Evolutionary conservation across 257 asterid species (phyloP).

Genomic region (Solanum microdontum): DNA sequence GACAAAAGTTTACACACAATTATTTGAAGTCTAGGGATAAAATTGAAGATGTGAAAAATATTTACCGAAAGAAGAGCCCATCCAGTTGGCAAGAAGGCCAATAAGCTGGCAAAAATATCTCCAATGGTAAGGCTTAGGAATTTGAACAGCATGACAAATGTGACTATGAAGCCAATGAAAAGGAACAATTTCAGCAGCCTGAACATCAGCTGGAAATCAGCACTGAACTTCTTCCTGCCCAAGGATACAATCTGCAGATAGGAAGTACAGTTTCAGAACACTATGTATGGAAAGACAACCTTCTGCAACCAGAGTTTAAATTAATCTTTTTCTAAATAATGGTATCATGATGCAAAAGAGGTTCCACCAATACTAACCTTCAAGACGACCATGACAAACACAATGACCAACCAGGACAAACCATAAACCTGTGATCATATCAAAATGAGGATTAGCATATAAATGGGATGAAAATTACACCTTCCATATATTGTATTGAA

Average conservation of each 20-base stretch:
- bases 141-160: conserved; percentile 35
- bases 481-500: background rate
- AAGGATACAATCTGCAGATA: conserved; percentile 61
- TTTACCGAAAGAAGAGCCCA: conserved; percentile 79
- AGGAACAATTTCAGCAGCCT: conserved; percentile 67
- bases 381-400: conserved; percentile 56
- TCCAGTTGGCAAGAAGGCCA: conserved; percentile 87
- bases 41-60: background rate
- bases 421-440: conserved; percentile 57
- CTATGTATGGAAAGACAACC: background rate
- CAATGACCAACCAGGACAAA: conserved; percentile 82
- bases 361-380: conserved; percentile 32
- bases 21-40: background rate
- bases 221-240: conserved; percentile 86
- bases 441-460: background rate
- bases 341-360: background rate
- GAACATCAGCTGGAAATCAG: conserved; percentile 91
- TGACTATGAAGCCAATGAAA: conserved; percentile 49
- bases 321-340: background rate
- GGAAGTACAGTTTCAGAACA: background rate
- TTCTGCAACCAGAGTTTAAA: background rate
- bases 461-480: background rate
- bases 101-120: conserved; percentile 63
- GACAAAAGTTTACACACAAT: background rate
- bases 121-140: conserved; percentile 60